Evolutionary conservation across 176 grass and related monocot species (phyloP).

Genomic region (Musa acuminata): DNA sequence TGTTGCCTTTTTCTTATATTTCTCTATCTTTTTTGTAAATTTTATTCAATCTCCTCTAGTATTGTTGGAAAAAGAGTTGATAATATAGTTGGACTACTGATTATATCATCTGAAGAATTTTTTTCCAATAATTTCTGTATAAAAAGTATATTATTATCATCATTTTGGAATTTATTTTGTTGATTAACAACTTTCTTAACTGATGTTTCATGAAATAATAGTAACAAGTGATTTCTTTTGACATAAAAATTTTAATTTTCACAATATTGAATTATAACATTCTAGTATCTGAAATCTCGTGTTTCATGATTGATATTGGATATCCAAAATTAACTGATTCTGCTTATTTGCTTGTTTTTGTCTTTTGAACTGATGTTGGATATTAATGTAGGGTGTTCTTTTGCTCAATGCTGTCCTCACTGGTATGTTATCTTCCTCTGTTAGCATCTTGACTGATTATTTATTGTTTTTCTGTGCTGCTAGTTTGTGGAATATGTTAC

Average conservation of each 20-base stretch:
- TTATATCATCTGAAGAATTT: not conserved
- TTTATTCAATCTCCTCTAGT: too few species aligned
- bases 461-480: not conserved
- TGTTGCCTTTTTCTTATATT: not conserved
- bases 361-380: constrained; percentile 22
- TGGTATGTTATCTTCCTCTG: constrained; percentile 36
- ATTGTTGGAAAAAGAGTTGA: too few species aligned
- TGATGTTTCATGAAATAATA: not conserved
- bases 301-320: not conserved
- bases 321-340: not conserved
- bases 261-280: not conserved
- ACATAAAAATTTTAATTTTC: not conserved
- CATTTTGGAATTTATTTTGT: not conserved
- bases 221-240: not conserved
- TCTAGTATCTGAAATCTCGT: too few species aligned
- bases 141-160: not conserved
- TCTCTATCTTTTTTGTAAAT: not conserved
- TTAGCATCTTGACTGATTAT: not conserved
- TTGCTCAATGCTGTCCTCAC: constrained; percentile 95
- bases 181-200: not conserved
- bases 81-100: not conserved
- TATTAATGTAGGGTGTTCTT: constrained; percentile 72
- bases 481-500: too few species aligned
- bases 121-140: not conserved
- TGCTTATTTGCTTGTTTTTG: constrained; percentile 14